Evolutionary conservation across 2,329 filamentous ascomycete species (phyloP), one percentile per base, ranked within the genome.

Genomic region (Cordyceps militaris): DNA sequence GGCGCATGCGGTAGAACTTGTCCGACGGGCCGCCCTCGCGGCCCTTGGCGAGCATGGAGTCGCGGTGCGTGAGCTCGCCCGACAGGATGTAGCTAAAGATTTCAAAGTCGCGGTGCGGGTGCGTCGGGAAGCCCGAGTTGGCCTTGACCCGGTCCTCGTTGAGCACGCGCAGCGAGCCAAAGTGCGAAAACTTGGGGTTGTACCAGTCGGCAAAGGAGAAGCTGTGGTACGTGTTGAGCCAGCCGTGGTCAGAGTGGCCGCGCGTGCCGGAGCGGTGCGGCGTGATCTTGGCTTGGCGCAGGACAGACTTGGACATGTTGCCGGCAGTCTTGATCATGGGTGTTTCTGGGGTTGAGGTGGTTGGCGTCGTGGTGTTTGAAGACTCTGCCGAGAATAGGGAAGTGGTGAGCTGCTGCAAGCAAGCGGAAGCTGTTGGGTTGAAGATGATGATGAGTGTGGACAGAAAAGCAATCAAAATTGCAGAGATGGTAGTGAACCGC

Each of bases 81-180:
- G 79, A 83, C n/a, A 96, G 78, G 66, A 95, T 87, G 74, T 96
- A 94, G 68, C 81, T 86, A 79, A 93, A 95, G 74, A 96, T 96
- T 72, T 95, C 88, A 70, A 91, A 92, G 70, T 96, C 88, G 62
- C 87, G 82, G 72, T 96, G 91, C 26, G 85, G 85, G 69, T 96
- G 91, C 0, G 89, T 91, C 4, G 90, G 89, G 74, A 96, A 96
- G 4, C 91, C 91, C 10, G 80, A 84, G 60, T 83, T 81, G 28
- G 85, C 76, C 66, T 83, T 81, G 34, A 96, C 90, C 34, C 89
- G 86, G 70, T 96, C 91, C 75, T 96, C 91, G 67, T 96, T 96
- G 66, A 96, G 85, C 40, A 96, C 90, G 58, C 91, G 84, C 48
- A 96, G 79, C 26, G 86, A 81, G 8, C 91, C 91, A 67, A 88